A percentile compares a stretch with the other conserved stretches of the same genome.
These are phyloP conservation scores for Leishmania mexicana DNA, from an alignment of 208 protist genomes.

Conservation along the genomic window DNA sequence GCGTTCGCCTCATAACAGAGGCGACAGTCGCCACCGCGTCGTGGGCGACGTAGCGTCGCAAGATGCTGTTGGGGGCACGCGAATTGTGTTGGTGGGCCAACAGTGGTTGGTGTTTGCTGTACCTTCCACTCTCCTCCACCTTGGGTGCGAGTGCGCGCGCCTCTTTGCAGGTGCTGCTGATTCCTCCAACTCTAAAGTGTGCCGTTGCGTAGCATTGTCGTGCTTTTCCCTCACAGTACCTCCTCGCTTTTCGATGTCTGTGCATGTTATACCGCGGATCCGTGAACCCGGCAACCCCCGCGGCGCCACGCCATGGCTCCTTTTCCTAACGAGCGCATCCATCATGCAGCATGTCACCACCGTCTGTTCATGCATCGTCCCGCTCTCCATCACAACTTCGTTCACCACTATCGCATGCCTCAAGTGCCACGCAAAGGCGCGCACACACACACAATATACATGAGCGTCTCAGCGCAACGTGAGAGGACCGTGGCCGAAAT, in stretches of 20 bases:
- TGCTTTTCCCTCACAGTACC: neutral
- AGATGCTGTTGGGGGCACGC: neutral
- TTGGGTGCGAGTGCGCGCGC: neutral
- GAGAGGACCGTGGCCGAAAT: constrained; percentile 5
- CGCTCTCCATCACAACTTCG: neutral
- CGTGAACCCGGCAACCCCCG: neutral
- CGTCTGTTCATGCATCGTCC: neutral
- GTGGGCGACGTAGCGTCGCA: neutral
- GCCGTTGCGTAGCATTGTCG: neutral
- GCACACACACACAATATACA: neutral
- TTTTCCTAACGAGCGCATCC: neutral
- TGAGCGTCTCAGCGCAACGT: neutral
- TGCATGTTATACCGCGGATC: neutral
- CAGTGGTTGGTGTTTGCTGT: neutral
- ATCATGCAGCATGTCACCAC: neutral
- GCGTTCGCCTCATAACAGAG: constrained; percentile 20
- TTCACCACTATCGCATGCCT: neutral
- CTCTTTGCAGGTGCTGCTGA: neutral
- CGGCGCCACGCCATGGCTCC: neutral
- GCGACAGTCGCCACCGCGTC: neutral
- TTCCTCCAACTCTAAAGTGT: neutral
- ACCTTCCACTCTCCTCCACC: neutral
- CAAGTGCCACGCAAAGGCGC: neutral
- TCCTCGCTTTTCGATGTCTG: neutral
- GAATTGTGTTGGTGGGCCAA: neutral